Conservation (phyloP, 352 stramenopile species). For the Pythium biforme region DNA sequence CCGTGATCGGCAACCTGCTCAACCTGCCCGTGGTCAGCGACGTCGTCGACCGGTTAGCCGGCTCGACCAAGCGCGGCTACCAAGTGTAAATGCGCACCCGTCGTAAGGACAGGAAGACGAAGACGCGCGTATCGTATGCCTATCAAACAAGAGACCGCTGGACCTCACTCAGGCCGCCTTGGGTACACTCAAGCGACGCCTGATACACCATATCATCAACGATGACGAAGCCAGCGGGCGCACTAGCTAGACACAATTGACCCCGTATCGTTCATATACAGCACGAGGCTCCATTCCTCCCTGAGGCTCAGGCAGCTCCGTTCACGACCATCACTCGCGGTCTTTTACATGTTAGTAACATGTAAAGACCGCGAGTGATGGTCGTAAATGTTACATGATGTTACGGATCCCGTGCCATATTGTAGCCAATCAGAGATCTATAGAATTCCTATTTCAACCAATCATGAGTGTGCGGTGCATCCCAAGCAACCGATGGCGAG, state of each 20-base stretch:
- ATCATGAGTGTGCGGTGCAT: slow-evolving; percentile 1
- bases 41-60: slow-evolving; percentile 81
- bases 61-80: slow-evolving; percentile 82
- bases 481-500: slow-evolving; percentile 11
- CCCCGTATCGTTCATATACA: background rate
- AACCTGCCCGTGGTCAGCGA: slow-evolving; percentile 81
- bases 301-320: background rate
- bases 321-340: background rate
- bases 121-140: too few relatives aligned
- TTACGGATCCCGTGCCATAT: too few relatives aligned
- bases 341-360: too few relatives aligned
- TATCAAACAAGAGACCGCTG: too few relatives aligned
- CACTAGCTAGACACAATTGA: background rate
- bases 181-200: too few relatives aligned
- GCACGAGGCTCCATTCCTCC: background rate
- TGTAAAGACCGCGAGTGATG: too few relatives aligned
- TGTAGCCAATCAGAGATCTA: background rate
- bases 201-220: background rate
- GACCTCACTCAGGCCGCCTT: too few relatives aligned
- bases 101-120: too few relatives aligned
- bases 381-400: background rate
- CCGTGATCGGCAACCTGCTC: slow-evolving; percentile 88
- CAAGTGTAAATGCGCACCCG: slow-evolving; percentile 64
- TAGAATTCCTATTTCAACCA: slow-evolving; percentile 3
- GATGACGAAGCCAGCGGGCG: background rate